phyloP scores from a whole-genome alignment of 345 rosid species.

The Laguncularia racemosa region DNA sequence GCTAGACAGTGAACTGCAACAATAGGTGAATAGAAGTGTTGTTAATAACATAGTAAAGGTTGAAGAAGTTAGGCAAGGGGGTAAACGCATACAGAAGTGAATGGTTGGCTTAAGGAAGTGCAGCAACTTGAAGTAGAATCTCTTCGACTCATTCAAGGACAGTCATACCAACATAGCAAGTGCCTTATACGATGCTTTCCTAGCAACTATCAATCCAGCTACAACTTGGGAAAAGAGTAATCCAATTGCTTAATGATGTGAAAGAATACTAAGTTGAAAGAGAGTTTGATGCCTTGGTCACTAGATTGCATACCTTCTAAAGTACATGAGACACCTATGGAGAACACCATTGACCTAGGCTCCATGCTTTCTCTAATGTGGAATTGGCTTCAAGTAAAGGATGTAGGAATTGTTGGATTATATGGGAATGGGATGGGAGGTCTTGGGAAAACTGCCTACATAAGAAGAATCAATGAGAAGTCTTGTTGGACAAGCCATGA shows the following conservation, averaged over 20 bases:
- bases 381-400: background rate
- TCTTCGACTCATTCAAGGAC: background rate
- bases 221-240: slow-evolving; percentile 14
- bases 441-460: too few species aligned
- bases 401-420: slow-evolving; percentile 9
- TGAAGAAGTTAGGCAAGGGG: background rate
- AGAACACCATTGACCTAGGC: background rate
- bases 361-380: background rate
- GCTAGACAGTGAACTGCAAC: too few species aligned
- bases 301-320: background rate
- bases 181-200: slow-evolving; percentile 12
- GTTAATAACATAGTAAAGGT: background rate
- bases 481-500: too few species aligned
- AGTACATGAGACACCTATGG: background rate
- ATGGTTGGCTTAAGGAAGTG: slow-evolving; percentile 2
- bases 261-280: background rate
- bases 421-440: too few species aligned
- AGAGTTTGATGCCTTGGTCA: background rate
- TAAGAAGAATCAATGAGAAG: too few species aligned
- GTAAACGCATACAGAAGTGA: background rate
- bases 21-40: too few species aligned
- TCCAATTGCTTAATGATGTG: background rate
- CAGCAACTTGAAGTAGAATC: background rate
- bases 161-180: slow-evolving; percentile 8
- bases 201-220: slow-evolving; percentile 10